Percentiles rank a stretch among this genome's conserved stretches.
phyloP scores from a whole-genome alignment of 2,329 filamentous ascomycete species.

The Colletotrichum tofieldiae region DNA sequence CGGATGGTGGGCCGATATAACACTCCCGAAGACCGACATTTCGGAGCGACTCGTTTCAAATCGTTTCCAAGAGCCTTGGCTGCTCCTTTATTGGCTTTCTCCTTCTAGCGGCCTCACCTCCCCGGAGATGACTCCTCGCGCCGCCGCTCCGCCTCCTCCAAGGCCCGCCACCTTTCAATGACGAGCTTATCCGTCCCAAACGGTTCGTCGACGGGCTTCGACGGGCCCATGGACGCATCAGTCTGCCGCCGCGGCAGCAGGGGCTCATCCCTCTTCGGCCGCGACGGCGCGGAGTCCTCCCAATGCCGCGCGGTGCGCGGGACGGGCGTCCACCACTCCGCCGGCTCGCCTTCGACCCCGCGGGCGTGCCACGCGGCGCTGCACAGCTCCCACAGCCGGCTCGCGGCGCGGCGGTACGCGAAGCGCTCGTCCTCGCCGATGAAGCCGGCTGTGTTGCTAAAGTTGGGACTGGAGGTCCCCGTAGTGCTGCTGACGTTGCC shows the following conservation, averaged over 20 bases:
- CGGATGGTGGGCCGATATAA: neutral
- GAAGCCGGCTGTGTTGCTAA: conserved; percentile 77
- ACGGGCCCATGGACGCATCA: conserved; percentile 41
- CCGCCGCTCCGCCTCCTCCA: conserved; percentile 48
- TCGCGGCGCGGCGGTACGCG: conserved; percentile 83
- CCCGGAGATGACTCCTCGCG: conserved; percentile 13
- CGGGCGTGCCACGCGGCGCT: conserved; percentile 80
- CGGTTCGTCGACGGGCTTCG: conserved; percentile 53
- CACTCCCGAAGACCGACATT: neutral
- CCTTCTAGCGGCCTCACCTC: neutral
- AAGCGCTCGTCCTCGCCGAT: conserved; percentile 88
- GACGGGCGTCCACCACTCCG: conserved; percentile 75
- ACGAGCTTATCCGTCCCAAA: conserved; percentile 49
- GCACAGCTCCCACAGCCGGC: conserved; percentile 88
- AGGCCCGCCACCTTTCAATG: conserved; percentile 56
- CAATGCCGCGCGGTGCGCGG: conserved; percentile 76
- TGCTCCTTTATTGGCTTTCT: neutral
- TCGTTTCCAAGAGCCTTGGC: too few species aligned
- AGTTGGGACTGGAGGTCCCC: conserved; percentile 67
- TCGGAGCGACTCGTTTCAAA: too few species aligned
- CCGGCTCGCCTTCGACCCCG: conserved; percentile 55
- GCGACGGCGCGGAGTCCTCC: conserved; percentile 63
- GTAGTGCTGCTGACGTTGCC: conserved; percentile 33
- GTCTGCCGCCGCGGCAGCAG: conserved; percentile 1
- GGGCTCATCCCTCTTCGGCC: conserved; percentile 28